Evolutionary conservation across 2,329 filamentous ascomycete genomes (phyloP), one percentile per base, ranked within the genome.

Genomic region (Graphilbum fragrans): DNA sequence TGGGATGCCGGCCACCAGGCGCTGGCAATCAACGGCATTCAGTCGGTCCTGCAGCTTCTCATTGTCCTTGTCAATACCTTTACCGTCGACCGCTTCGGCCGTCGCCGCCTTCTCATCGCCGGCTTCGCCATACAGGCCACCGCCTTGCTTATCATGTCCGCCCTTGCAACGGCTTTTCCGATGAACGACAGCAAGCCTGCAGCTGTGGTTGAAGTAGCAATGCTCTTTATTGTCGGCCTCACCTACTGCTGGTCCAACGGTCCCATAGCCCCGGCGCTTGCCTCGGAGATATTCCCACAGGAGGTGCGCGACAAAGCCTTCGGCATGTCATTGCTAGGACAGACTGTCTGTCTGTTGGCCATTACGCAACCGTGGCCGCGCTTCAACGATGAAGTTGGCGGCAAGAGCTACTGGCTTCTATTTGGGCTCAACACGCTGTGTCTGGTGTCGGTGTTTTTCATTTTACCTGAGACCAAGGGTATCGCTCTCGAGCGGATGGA

Each of bases 21-120:
- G 5, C 29, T 42, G 2, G n/a, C 35, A 27, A 42, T 42, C 40
- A 38, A 42, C 35, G 35, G 40, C 17, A 42, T 42, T 29, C 40
- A 38, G 35, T 37, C 40, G 23, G 35, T 33, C 16, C 35, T 42
- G 25, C 35, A 38, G 40, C 57, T 80, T 21, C 55, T 69, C 55
- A 65, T 70, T 53, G 63, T 71, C 45, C 57, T 69, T 4, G 53
- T 53, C 49, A 61, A 68, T 14, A 67, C 69, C 38, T 65, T 68
- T 18, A 58, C 40, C 35, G 35, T 42, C 19, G 35, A 42, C 20
- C 39, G 39, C 20, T 41, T 41, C 27, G 39, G 39, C 67, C 36
- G 69, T 68, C 44, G 69, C 63, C 47, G 59, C 58, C 3, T 72
- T 78, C 44, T 41, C 12, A 41, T 41, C 6, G 34, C 39, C 20